Evolutionary conservation across 257 asterid genomes (phyloP).

Genomic region (Henckelia pumila): DNA sequence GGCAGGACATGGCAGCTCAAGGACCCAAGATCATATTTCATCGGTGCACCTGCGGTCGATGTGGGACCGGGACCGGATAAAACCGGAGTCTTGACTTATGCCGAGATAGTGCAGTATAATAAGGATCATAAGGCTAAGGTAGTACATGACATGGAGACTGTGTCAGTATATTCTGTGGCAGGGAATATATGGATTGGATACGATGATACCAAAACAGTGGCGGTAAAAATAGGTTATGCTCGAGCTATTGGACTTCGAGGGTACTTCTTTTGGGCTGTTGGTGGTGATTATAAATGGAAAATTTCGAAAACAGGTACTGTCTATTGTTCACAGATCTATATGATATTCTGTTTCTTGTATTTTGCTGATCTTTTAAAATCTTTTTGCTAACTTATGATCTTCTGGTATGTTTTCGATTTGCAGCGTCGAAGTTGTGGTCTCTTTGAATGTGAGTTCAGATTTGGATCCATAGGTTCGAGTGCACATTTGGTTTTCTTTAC

Average conservation of each 20-base stretch:
- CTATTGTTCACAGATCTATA: not conserved
- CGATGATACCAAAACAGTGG: conserved; percentile 47
- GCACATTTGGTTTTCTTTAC: not conserved
- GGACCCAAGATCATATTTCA: conserved; percentile 38
- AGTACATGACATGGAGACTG: conserved; percentile 46
- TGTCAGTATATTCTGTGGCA: conserved; percentile 63
- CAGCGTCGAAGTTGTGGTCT: conserved; percentile 49
- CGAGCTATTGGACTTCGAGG: conserved; percentile 51
- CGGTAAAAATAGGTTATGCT: conserved; percentile 50
- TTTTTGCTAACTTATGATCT: not conserved
- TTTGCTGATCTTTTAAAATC: not conserved
- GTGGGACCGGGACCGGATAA: conserved; percentile 56
- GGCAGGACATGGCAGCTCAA: conserved; percentile 74
- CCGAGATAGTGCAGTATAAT: conserved; percentile 58
- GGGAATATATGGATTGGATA: conserved; percentile 74
- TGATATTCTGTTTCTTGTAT: not conserved
- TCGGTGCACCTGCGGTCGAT: conserved; percentile 69
- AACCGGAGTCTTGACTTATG: conserved; percentile 45
- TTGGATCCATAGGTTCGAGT: not conserved
- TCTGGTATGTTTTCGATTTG: conserved; percentile 13
- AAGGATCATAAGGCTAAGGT: conserved; percentile 44
- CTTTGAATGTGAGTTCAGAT: conserved; percentile 4
- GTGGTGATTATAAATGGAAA: conserved; percentile 53
- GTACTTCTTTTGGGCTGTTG: conserved; percentile 75
- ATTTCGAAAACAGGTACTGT: conserved; percentile 60